These are phyloP conservation scores for Plasmopara muralis DNA, from an alignment of 352 stramenopile genomes.

Conservation along the genomic window DNA sequence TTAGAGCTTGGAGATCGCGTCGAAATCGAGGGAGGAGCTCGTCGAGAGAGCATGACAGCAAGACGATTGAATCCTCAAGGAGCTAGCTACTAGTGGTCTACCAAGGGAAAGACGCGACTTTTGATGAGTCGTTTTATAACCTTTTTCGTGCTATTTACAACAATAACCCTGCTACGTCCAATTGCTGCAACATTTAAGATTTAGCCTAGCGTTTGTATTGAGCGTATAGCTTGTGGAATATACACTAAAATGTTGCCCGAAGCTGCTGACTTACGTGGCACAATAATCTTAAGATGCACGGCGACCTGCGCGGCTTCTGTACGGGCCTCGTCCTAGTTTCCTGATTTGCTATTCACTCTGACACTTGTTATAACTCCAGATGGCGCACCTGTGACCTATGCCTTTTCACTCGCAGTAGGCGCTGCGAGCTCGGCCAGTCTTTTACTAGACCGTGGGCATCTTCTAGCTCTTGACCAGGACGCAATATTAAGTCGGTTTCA, in stretches of 20 bases:
- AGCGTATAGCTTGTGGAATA: too few relatives aligned
- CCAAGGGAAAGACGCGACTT: not conserved
- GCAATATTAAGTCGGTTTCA: constrained; percentile 49
- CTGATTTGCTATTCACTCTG: constrained; percentile 1
- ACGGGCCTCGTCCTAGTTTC: constrained; percentile 24
- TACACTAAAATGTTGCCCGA: constrained; percentile 2
- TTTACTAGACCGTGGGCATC: constrained; percentile 46
- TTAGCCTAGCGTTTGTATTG: too few relatives aligned
- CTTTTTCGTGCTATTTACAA: constrained; percentile 4
- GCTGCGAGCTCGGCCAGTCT: constrained; percentile 59
- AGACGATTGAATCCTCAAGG: too few relatives aligned
- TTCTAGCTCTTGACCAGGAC: constrained; percentile 49
- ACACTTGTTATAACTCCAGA: constrained; percentile 26
- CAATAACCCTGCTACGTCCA: not conserved
- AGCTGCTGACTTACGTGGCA: constrained; percentile 11
- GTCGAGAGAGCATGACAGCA: constrained; percentile 16
- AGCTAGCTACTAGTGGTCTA: not conserved
- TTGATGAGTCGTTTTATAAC: constrained; percentile 19
- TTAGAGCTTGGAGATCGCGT: constrained; percentile 18
- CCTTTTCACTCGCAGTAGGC: constrained; percentile 58
- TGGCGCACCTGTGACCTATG: constrained; percentile 74
- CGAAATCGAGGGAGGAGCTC: constrained; percentile 11
- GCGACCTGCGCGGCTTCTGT: constrained; percentile 78
- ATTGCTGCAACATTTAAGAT: too few relatives aligned
- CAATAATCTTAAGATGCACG: constrained; percentile 43